Conservation (phyloP, 495 filamentous ascomycete genomes). For the Tuber calosporum region DNA sequence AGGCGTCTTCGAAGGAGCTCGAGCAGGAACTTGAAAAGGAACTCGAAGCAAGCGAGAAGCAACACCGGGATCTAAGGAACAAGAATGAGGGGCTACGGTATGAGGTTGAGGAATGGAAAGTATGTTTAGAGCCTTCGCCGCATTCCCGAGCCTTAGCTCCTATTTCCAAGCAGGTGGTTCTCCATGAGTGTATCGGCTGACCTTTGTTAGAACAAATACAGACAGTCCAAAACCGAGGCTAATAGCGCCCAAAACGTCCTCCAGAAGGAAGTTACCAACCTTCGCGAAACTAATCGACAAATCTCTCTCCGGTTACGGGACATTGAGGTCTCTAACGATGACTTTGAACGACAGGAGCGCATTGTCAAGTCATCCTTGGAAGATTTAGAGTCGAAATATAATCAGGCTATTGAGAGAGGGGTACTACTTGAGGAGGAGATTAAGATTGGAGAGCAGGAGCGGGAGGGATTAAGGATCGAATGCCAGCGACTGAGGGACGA, state of each 20-base stretch:
- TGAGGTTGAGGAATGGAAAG: conserved; percentile 98
- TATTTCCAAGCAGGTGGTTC: not conserved
- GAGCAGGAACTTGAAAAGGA: conserved; percentile 95
- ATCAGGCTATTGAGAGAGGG: conserved; percentile 78
- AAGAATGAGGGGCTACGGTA: conserved; percentile 77
- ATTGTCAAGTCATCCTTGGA: conserved; percentile 91
- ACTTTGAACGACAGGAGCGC: conserved; percentile 90
- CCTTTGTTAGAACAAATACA: conserved; percentile 74
- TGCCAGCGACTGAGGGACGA: conserved; percentile 82
- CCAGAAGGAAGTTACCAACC: conserved; percentile 89
- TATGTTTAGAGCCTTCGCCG: conserved; percentile 44
- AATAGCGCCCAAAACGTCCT: conserved; percentile 72
- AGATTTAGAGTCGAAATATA: conserved; percentile 94
- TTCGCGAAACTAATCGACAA: conserved; percentile 75
- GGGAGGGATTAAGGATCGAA: conserved; percentile 79
- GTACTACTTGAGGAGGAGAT: conserved; percentile 96
- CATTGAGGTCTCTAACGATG: conserved; percentile 96
- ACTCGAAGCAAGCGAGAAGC: conserved; percentile 87
- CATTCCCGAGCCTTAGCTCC: not conserved
- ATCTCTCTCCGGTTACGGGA: conserved; percentile 78
- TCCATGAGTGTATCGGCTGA: not conserved
- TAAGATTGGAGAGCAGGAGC: conserved; percentile 78
- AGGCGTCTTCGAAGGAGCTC: conserved; percentile 83
- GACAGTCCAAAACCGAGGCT: conserved; percentile 82
- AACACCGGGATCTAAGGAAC: conserved; percentile 74